These are phyloP conservation scores for Alliaria petiolata DNA, from an alignment of 345 rosid species.

Conservation along the genomic window DNA sequence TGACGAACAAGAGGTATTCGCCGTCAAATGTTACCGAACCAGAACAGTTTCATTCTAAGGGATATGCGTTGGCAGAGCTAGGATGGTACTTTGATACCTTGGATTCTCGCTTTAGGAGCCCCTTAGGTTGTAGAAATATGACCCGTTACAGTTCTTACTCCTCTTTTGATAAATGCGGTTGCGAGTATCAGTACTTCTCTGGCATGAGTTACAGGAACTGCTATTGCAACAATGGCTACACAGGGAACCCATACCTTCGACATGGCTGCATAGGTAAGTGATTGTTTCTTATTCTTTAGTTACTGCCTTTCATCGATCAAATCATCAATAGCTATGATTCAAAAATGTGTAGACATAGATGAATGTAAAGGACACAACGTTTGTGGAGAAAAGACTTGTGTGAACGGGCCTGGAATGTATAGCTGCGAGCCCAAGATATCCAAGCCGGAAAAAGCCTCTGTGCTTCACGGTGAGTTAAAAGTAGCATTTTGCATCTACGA, in stretches of 20 bases:
- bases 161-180: not conserved
- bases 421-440: not conserved
- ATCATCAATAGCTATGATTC: not conserved
- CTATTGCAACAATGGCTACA: conserved; percentile 32
- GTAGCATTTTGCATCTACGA: not conserved
- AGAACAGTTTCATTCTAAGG: not conserved
- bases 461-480: conserved; percentile 12
- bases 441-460: not conserved
- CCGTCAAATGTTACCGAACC: conserved; percentile 5
- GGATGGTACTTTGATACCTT: conserved; percentile 39
- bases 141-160: not conserved
- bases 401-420: not conserved
- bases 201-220: conserved; percentile 28
- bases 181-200: conserved; percentile 1
- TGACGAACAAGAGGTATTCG: conserved; percentile 18
- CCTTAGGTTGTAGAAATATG: conserved; percentile 18
- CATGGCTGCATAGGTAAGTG: conserved; percentile 37
- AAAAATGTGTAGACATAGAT: conserved; percentile 20
- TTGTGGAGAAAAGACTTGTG: conserved; percentile 19
- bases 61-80: conserved; percentile 19
- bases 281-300: not conserved
- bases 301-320: not conserved
- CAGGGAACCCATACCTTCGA: conserved; percentile 39
- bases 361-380: conserved; percentile 10
- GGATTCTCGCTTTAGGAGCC: conserved; percentile 9